Evolutionary conservation across 1,284 basidiomycete species (phyloP), one percentile per base, ranked within the genome.

Genomic region (Ustilago cynodontis): DNA sequence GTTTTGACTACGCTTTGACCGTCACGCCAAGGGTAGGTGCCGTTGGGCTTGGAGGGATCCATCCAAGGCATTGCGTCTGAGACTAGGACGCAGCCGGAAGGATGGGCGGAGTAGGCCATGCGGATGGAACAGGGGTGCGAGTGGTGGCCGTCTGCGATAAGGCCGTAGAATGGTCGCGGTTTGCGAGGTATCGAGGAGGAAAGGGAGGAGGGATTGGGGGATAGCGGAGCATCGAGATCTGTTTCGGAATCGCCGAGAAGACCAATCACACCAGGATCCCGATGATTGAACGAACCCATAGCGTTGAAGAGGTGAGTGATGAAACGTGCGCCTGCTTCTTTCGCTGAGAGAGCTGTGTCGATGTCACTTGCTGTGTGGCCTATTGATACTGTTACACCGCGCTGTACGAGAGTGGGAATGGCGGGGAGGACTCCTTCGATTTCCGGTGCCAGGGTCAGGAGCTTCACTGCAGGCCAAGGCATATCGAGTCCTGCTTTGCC

Each of bases 281-380:
- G 77, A 81, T 94, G 93, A 84, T 93, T 93, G 59, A 94, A 87
- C 79, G 92, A 92, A 3, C 93, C 92, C 93, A 94, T 94, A 6
- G 93, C 93, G 81, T 96, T 96, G 90, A 94, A 95, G 22, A 95
- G 88, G 86, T 95, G 94, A 0, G 94, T 95, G 79, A 95, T 94
- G 76, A 94, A 90, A 8, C 91, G 88, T 5, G 94, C 93, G 31
- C 93, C 93, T 59, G 88, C 88, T 45, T 89, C 87, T 7, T 93
- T 89, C 2, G 93, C 92, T 1, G 87, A 88, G 5, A 90, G 90
- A 4, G 93, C 92, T 59, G 90, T 88, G 24, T 91, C 90, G 2
- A 91, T 91, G 22, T 89, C 89, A 43, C 91, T 91, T 67, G 90
- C 89, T 75, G 91, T 93, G 87, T 96, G 94, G 0, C 94, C 94